Percentiles rank a stretch among this genome's conserved stretches.
Conservation (phyloP, 257 asterid genomes). For the Ilex asprella region DNA sequence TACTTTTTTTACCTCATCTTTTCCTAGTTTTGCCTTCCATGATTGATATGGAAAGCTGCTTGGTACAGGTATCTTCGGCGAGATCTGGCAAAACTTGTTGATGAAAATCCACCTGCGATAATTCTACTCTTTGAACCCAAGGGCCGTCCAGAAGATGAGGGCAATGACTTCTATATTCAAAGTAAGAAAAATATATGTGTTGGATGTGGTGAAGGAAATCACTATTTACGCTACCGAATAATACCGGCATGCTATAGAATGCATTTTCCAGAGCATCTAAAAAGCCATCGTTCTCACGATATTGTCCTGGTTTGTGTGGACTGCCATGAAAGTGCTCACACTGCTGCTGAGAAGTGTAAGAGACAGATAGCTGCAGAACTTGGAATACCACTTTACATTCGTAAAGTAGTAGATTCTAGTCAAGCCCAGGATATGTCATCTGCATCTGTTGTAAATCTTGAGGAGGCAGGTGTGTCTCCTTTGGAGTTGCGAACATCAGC, state of each 20-base stretch:
- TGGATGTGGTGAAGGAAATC: conserved; percentile 96
- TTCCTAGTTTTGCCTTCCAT: background rate
- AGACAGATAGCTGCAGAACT: conserved; percentile 62
- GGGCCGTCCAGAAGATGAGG: conserved; percentile 99
- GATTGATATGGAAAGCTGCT: conserved; percentile 1
- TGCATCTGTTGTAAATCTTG: conserved; percentile 25
- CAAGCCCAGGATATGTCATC: conserved; percentile 29
- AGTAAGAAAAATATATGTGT: conserved; percentile 96
- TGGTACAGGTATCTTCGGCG: conserved; percentile 67
- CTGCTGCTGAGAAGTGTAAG: conserved; percentile 92
- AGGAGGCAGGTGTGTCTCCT: conserved; percentile 82
- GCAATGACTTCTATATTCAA: conserved; percentile 84
- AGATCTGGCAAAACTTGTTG: conserved; percentile 79
- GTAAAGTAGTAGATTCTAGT: conserved; percentile 50
- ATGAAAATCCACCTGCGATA: conserved; percentile 75
- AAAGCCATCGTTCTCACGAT: conserved; percentile 97
- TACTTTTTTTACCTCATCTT: background rate
- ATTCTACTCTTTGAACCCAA: conserved; percentile 93
- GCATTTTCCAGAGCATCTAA: conserved; percentile 96
- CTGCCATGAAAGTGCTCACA: conserved; percentile 94
- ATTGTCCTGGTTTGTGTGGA: conserved; percentile 96
- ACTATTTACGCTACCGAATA: conserved; percentile 85
- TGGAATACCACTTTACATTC: conserved; percentile 73
- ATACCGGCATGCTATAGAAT: conserved; percentile 96
- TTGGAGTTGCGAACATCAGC: conserved; percentile 85